Evolutionary conservation across 345 rosid genomes (phyloP).

Genomic region (Acer yangbiense): DNA sequence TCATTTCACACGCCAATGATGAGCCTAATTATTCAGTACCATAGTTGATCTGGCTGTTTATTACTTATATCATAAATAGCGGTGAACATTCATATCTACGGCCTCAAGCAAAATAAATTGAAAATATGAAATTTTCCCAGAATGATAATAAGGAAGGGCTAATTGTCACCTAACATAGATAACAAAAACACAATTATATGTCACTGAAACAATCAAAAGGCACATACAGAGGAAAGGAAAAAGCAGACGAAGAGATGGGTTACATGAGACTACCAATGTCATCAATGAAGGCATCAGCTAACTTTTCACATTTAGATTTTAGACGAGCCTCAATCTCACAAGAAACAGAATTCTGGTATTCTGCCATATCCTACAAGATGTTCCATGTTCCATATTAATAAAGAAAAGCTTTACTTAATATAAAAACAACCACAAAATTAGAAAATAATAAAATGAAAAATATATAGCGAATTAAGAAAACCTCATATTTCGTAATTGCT

Average conservation of each 20-base stretch:
- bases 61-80: constrained; percentile 2
- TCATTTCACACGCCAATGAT: not conserved
- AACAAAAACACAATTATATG: not conserved
- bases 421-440: constrained; percentile 11
- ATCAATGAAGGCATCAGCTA: constrained; percentile 86
- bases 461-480: not conserved
- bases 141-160: not conserved
- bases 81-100: constrained; percentile 1
- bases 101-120: not conserved
- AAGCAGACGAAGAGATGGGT: not conserved
- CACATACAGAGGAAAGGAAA: constrained; percentile 7
- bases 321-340: constrained; percentile 81
- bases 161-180: not conserved
- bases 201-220: constrained; percentile 22
- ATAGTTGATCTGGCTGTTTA: not conserved
- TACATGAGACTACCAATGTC: constrained; percentile 61
- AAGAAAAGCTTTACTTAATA: not conserved
- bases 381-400: not conserved
- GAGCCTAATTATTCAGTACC: not conserved
- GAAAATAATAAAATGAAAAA: not conserved
- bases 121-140: constrained; percentile 8
- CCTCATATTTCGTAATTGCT: not conserved
- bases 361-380: constrained; percentile 71
- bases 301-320: constrained; percentile 83
- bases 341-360: constrained; percentile 80